Conservation (phyloP, 177 flowering plant species). For the Vitis hybrid region DNA sequence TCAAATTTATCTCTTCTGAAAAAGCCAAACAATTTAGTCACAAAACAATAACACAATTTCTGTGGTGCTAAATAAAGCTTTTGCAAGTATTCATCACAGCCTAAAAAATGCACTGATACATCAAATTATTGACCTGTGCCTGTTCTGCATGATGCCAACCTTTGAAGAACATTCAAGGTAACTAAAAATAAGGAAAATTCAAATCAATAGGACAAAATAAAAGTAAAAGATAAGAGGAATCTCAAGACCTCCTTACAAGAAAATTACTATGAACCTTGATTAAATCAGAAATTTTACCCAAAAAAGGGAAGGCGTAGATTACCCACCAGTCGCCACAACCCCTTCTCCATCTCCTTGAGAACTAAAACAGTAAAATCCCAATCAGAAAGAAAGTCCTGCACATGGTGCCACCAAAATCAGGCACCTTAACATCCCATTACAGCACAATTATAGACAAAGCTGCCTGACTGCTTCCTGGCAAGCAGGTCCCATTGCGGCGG, state of each 20-base stretch:
- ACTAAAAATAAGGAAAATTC: neutral
- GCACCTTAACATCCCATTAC: slow-evolving; percentile 75
- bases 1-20: neutral
- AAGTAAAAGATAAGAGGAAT: neutral
- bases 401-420: slow-evolving; percentile 1
- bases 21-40: slow-evolving; percentile 3
- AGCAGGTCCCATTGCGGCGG: slow-evolving; percentile 62
- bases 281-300: slow-evolving; percentile 13
- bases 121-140: slow-evolving; percentile 17
- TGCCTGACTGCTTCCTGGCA: slow-evolving; percentile 48
- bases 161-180: slow-evolving; percentile 6
- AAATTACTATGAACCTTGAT: slow-evolving; percentile 7
- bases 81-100: slow-evolving; percentile 12
- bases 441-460: slow-evolving; percentile 82
- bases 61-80: slow-evolving; percentile 3
- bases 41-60: slow-evolving; percentile 11
- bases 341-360: slow-evolving; percentile 6
- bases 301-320: slow-evolving; percentile 21
- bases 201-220: slow-evolving; percentile 2
- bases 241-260: slow-evolving; percentile 11
- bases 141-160: slow-evolving; percentile 17
- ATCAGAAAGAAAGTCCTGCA: slow-evolving; percentile 5
- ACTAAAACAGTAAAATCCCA: slow-evolving; percentile 8
- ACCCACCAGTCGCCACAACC: slow-evolving; percentile 18
- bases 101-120: slow-evolving; percentile 7